These are phyloP conservation scores for Heritiera fomes DNA, from an alignment of 345 rosid species.

Conservation along the genomic window DNA sequence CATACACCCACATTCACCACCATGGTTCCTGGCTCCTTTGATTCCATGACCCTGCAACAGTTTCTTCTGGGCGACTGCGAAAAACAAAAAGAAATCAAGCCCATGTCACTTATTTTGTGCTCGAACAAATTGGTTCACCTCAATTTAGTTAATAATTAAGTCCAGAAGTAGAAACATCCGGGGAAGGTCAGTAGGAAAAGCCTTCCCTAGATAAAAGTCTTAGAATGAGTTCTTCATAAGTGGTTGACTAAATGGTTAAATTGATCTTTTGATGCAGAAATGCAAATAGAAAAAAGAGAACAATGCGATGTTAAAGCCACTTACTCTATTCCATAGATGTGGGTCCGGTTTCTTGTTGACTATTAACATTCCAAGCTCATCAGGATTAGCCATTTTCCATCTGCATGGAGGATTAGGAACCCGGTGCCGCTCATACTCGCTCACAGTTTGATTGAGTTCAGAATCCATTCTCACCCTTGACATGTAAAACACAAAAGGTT, in stretches of 20 bases:
- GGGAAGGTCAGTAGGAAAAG: not conserved
- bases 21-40: conserved; percentile 62
- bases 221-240: not conserved
- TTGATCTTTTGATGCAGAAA: not conserved
- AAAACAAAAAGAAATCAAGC: not conserved
- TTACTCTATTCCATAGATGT: conserved; percentile 74
- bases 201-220: not conserved
- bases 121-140: not conserved
- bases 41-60: conserved; percentile 72
- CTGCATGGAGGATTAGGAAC: conserved; percentile 60
- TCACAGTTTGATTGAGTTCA: conserved; percentile 55
- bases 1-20: conserved; percentile 74
- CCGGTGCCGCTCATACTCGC: conserved; percentile 53
- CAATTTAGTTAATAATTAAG: not conserved
- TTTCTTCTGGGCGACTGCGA: conserved; percentile 87
- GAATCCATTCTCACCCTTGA: conserved; percentile 49
- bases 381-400: conserved; percentile 88
- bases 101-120: not conserved
- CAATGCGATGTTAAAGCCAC: not conserved
- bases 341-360: conserved; percentile 76
- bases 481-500: conserved; percentile 77
- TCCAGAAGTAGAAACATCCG: not conserved
- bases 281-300: not conserved
- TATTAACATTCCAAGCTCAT: conserved; percentile 38
- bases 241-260: not conserved